These are phyloP conservation scores for Akanthomyces muscarius DNA, from an alignment of 2,329 filamentous ascomycete species.

Conservation along the genomic window DNA sequence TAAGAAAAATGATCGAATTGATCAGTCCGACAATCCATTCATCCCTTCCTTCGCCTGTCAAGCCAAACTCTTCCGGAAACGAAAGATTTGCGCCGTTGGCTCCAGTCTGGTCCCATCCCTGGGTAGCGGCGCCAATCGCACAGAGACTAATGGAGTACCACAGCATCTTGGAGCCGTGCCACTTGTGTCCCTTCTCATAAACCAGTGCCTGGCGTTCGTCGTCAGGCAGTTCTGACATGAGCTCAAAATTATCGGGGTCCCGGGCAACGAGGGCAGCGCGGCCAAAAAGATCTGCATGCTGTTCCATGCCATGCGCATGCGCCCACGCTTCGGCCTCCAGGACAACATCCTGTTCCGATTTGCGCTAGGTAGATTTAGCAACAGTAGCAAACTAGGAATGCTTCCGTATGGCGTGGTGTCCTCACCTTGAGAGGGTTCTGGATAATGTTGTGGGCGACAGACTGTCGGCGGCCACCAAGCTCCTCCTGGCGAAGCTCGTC, in stretches of 20 bases:
- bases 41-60: conserved; percentile 37
- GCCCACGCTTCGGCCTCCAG: conserved; percentile 48
- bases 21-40: conserved; percentile 38
- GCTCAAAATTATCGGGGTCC: conserved; percentile 25
- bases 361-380: conserved; percentile 20
- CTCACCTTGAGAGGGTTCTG: conserved; percentile 32
- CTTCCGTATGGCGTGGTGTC: neutral
- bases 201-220: conserved; percentile 33
- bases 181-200: conserved; percentile 55
- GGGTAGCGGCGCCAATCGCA: conserved; percentile 53
- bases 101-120: conserved; percentile 63
- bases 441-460: conserved; percentile 30
- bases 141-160: conserved; percentile 48
- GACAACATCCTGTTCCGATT: conserved; percentile 26
- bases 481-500: conserved; percentile 16
- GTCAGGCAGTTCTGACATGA: conserved; percentile 27
- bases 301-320: conserved; percentile 42
- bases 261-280: conserved; percentile 36
- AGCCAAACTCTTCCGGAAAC: conserved; percentile 45
- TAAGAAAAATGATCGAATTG: conserved; percentile 34
- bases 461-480: conserved; percentile 21
- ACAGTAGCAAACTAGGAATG: neutral
- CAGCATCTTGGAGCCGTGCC: conserved; percentile 45
- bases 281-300: conserved; percentile 42
- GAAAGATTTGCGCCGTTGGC: conserved; percentile 58